Base-by-base conservation (phyloP, 208 protist genomes). In the Acanthamoeba sp. region DNA sequence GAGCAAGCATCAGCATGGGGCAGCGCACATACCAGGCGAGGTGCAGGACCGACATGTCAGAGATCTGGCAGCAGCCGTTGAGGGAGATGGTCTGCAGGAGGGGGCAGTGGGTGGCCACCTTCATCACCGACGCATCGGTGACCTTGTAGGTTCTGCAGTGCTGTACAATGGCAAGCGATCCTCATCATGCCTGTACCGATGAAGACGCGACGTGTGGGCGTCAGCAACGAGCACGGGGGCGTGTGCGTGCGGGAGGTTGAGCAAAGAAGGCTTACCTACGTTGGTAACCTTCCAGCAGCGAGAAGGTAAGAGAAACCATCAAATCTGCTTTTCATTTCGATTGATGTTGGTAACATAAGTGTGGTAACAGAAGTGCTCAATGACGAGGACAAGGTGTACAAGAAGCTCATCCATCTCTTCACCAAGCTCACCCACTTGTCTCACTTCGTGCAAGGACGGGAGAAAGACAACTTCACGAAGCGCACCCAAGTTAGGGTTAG, bases 51-150 rank as follows among this genome's bases (percentile, higher is more conserved):
- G 64, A 29, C 18, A n/a, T 71, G n/a, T 71, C 64, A 16, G 64
- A 71, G 32, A 71, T 71, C 27, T 71, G 64, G 27, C 64, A n/a
- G 64, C 64, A 71, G 6, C 64, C 64, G n/a, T 71, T 71, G n/a
- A 71, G 64, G 64, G 64, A 29, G 32, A 71, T 71, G 18, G n/a
- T 36, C 36, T 71, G 64, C 10, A 71, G 64, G 29, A 71, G 64
- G 27, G 64, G 64, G 14, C 64, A 71, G 14, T 71, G 64, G 64
- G 64, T n/a, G n/a, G 64, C 64, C 24, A 71, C 27, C n/a, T 71
- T 71, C 64, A 71, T 71, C 18, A 71, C 64, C 10, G 64, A 71
- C 64, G 64, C 64, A 71, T 71, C 64, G 27, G 64, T 71, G 64
- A 71, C 27, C 32, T 71, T 71, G 64, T 71, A 71, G 64, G 32